Base-by-base conservation (phyloP, 495 filamentous ascomycete genomes). In the Copromyces sp. region DNA sequence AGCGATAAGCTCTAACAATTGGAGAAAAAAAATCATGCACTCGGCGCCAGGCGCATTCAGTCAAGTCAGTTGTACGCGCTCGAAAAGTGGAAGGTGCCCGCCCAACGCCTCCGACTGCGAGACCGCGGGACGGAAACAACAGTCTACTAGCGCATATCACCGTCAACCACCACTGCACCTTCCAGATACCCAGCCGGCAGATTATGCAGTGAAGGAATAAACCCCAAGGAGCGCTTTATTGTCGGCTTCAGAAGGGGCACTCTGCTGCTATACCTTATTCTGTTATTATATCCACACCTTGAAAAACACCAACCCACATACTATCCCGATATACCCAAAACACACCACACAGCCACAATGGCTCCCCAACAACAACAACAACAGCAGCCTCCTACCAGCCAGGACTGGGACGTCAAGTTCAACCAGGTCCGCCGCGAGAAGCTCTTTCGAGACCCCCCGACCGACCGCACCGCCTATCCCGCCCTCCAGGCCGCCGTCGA, bases 371-470 rank as follows among this genome's bases (percentile, higher is more conserved):
- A 47, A 47, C 44, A 61, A 32, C 53, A 24, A 24, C 24, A 24
- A 24, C 44, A 61, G 16, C 53, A 35, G 32, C 1, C 8, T 9
- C 39, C 77, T 39, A 88, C 88, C 69, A 78, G 80, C 73, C 92
- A 90, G 40, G 82, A 87, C 80, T 97, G 94, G 94, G 88, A 92
- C 61, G 89, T 91, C 79, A 84, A 91, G 69, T 97, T 93, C 79
- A 89, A 98, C 80, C 92, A 90, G 6, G 81, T 92, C 69, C 89
- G 92, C 68, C 90, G 95, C 75, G 91, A 98, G 78, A 88, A 90
- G 32, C 91, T 98, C 17, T 99, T 98, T 79, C 86, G 88, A 76
- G 89, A 94, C 74, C 95, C 95, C 3, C 94, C 95, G 2, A 90
- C 87, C 77, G 94, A 98, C 77, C 89, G 87, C 68, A 91, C 94